A percentile compares a stretch with the other conserved stretches of the same genome.
Conservation (phyloP, 2,329 filamentous ascomycete species). For the Phaeoacremonium minimum region DNA sequence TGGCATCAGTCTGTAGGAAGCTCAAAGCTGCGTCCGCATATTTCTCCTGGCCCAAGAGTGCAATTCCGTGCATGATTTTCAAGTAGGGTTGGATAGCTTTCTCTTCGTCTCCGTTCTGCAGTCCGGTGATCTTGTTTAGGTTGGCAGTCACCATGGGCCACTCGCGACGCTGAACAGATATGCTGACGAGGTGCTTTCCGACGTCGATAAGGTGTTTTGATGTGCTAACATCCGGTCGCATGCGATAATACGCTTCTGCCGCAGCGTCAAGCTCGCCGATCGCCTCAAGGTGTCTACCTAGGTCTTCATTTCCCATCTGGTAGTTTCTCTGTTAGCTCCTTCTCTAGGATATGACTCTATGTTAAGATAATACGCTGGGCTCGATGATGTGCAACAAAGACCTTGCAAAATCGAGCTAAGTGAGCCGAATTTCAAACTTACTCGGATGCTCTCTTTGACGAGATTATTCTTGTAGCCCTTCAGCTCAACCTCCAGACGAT, state of each 20-base stretch:
- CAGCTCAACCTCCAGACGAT: slow-evolving; percentile 77
- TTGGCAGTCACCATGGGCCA: slow-evolving; percentile 65
- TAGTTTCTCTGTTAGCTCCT: slow-evolving; percentile 11
- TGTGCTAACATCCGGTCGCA: slow-evolving; percentile 87
- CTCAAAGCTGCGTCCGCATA: slow-evolving; percentile 61
- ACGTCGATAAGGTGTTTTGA: slow-evolving; percentile 81
- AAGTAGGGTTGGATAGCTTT: slow-evolving; percentile 44
- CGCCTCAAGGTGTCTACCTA: slow-evolving; percentile 77
- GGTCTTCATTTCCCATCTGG: slow-evolving; percentile 93
- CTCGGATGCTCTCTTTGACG: slow-evolving; percentile 93
- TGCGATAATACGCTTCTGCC: slow-evolving; percentile 73
- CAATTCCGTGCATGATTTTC: slow-evolving; percentile 47
- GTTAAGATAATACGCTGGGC: too few species aligned
- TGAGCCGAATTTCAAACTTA: too few species aligned
- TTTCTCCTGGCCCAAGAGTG: slow-evolving; percentile 39
- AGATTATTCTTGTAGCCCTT: slow-evolving; percentile 95
- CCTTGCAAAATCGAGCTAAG: neutral
- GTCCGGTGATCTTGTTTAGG: slow-evolving; percentile 58
- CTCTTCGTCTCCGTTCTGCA: slow-evolving; percentile 42
- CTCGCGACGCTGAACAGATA: slow-evolving; percentile 71
- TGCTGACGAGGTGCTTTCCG: slow-evolving; percentile 70
- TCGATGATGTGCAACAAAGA: too few species aligned
- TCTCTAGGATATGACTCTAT: too few species aligned
- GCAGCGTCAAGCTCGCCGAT: slow-evolving; percentile 72
- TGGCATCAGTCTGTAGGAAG: slow-evolving; percentile 63